Evolutionary conservation across 768 basidiomycete genomes (phyloP), one percentile per base, ranked within the genome.

Genomic region (Amylocystis lapponica): DNA sequence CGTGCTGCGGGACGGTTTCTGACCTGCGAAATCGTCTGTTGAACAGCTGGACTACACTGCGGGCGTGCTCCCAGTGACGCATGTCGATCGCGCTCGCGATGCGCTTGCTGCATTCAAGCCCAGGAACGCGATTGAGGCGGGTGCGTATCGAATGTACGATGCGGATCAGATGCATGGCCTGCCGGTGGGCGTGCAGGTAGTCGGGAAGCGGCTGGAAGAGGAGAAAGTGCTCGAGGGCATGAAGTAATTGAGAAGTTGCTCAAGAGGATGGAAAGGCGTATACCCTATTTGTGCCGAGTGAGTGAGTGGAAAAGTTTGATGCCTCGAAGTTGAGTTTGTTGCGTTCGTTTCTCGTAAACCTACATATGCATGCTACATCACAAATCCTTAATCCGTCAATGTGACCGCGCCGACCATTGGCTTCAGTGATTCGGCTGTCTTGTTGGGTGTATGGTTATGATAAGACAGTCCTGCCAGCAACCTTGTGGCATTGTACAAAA

Each of bases 191-290:
- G 58, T 75, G 22, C 69, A 74, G 54, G 52, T 75, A 14, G 60
- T 73, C 13, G 72, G 72, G 0, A 63, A 60, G 34, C 63, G 71
- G 4, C 56, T 72, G 1, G 69, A 72, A 41, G 75, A 76, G 49
- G 75, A 76, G 53, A 68, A 67, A 16, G 72, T 71, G 2, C 41
- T 76, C 30, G 67, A 66, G 48, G 70, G 68, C 1, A 74, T 75
- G 64, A 65, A 69, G 47, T 73, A 30, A 61, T 75, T 5, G 60
- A 67, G 41, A 44, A 33, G n/a, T 31, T 46, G 21, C 31, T 61
- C 36, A 41, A 36, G 39, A 42, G 25, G 46, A 44, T 1, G 55
- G 55, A 9, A 51, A 51, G 27, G 57, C 44, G 3, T 60, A 57
- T 26, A 38, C 36, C 3, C 44, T 54, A 8, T 40, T 60, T 27